Evolutionary conservation across 2,329 filamentous ascomycete genomes (phyloP).

Genomic region (Furcasterigmium sp.): DNA sequence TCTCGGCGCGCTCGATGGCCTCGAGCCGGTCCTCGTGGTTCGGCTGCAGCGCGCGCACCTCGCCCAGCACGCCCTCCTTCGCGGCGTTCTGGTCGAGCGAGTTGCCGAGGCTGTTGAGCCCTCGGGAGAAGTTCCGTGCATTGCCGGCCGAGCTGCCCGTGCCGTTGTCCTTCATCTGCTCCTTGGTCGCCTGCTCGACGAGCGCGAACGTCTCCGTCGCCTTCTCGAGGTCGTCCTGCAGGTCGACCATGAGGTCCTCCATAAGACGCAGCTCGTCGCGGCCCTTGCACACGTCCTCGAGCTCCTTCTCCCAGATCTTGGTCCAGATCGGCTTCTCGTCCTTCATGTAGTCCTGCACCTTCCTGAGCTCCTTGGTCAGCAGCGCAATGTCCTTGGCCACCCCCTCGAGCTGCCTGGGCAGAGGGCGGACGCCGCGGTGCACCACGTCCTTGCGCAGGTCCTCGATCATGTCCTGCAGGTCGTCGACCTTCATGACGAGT

Average conservation of each 20-base stretch:
- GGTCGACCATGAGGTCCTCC: slow-evolving; percentile 87
- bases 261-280: slow-evolving; percentile 92
- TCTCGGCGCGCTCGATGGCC: slow-evolving; percentile 95
- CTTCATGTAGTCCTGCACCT: slow-evolving; percentile 87
- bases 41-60: slow-evolving; percentile 87
- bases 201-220: slow-evolving; percentile 88
- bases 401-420: slow-evolving; percentile 82
- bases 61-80: slow-evolving; percentile 86
- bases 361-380: slow-evolving; percentile 82
- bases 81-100: slow-evolving; percentile 68
- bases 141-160: slow-evolving; percentile 43
- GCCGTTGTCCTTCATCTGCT: slow-evolving; percentile 77
- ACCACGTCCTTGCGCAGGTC: slow-evolving; percentile 98
- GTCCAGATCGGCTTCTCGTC: slow-evolving; percentile 96
- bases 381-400: slow-evolving; percentile 83
- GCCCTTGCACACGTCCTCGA: slow-evolving; percentile 93
- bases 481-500: slow-evolving; percentile 87
- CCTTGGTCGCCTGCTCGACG: slow-evolving; percentile 96
- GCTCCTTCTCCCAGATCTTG: slow-evolving; percentile 98
- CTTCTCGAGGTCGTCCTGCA: slow-evolving; percentile 93
- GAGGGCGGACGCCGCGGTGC: slow-evolving; percentile 80
- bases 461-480: slow-evolving; percentile 94
- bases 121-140: slow-evolving; percentile 51
- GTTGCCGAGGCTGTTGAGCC: slow-evolving; percentile 43
- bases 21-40: slow-evolving; percentile 92